Evolutionary conservation across 148 eudicot genomes (phyloP).

Genomic region (Persicaria maculosa): DNA sequence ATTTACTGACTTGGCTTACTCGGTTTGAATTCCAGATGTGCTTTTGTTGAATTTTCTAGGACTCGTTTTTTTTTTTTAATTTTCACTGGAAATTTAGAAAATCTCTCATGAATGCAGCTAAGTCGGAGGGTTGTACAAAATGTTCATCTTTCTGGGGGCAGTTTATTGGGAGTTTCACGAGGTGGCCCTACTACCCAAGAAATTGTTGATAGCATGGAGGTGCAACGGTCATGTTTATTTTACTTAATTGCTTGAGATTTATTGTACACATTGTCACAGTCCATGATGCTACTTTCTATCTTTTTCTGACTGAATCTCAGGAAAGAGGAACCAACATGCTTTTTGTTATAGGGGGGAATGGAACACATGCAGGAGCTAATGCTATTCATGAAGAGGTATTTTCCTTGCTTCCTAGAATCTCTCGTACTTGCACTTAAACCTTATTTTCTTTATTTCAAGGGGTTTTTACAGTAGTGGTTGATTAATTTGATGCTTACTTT

Average conservation of each 20-base stretch:
- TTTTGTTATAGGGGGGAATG: conserved; percentile 95
- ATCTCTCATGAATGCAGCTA: conserved; percentile 32
- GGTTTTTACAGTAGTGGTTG: background rate
- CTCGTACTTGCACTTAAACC: background rate
- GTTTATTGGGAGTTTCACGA: conserved; percentile 96
- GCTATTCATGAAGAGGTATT: conserved; percentile 90
- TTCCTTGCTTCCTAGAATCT: background rate
- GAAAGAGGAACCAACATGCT: conserved; percentile 96
- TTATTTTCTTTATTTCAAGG: background rate
- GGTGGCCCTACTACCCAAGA: conserved; percentile 80
- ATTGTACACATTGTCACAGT: background rate
- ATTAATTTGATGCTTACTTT: conserved; percentile 12
- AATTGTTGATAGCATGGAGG: conserved; percentile 94
- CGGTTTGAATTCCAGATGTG: background rate
- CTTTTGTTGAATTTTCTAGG: conserved; percentile 1
- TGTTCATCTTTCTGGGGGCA: conserved; percentile 94
- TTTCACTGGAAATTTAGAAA: background rate
- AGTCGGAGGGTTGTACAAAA: conserved; percentile 95
- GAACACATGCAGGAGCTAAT: conserved; percentile 98
- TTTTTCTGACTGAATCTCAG: conserved; percentile 33
- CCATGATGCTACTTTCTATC: conserved; percentile 13
- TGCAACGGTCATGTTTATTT: conserved; percentile 15
- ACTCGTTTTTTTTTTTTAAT: background rate
- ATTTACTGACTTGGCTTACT: background rate
- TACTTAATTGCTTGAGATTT: background rate